phyloP scores from a whole-genome alignment of 192 early-diverging fungal species.

The Paraglomus brasilianum region DNA sequence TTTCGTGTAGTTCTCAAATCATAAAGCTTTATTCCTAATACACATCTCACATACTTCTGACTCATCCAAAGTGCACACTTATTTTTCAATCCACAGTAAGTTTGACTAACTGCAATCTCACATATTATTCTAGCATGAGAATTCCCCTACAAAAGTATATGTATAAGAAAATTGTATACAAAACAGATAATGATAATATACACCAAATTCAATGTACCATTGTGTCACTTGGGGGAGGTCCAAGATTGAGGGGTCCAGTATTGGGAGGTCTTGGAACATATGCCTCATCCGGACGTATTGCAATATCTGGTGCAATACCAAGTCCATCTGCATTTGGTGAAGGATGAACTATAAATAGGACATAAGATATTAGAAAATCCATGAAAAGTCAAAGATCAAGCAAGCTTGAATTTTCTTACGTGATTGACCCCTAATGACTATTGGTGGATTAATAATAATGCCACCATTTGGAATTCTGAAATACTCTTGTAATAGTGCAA shows the following conservation, averaged over 20 bases:
- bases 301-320: constrained; percentile 6
- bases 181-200: background rate
- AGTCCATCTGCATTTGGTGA: constrained; percentile 23
- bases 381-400: background rate
- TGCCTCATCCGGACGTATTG: constrained; percentile 9
- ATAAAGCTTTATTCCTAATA: constrained; percentile 25
- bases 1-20: background rate
- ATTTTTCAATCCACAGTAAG: background rate
- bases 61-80: constrained; percentile 1
- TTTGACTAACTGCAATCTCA: background rate
- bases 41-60: constrained; percentile 10
- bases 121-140: constrained; percentile 9
- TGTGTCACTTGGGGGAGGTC: constrained; percentile 5
- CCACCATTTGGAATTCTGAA: background rate
- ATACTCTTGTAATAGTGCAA: background rate
- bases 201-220: constrained; percentile 4
- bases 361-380: constrained; percentile 19
- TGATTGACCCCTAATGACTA: background rate
- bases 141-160: background rate
- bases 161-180: constrained; percentile 5
- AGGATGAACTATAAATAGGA: constrained; percentile 11
- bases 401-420: constrained; percentile 23
- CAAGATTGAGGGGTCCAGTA: background rate
- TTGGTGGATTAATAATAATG: background rate
- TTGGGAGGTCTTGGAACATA: constrained; percentile 11